phyloP scores from a whole-genome alignment of 2,329 filamentous ascomycete genomes.

The Botrytis cinerea region DNA sequence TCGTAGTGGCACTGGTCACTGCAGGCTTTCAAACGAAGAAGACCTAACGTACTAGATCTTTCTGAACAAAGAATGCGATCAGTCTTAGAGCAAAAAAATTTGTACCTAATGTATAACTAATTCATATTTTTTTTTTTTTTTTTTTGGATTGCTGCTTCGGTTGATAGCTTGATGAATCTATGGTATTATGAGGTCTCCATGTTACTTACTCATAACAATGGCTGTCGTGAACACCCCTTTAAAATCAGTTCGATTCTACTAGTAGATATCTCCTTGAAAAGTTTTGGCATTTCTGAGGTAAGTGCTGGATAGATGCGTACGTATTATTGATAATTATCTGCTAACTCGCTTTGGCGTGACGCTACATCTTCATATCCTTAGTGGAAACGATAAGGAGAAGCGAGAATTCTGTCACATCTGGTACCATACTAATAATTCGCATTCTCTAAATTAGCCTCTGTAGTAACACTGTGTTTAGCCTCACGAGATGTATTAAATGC shows the following conservation, averaged over 20 bases:
- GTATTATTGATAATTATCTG: not conserved
- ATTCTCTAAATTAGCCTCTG: accelerated
- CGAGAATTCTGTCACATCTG: not conserved
- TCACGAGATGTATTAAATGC: not conserved
- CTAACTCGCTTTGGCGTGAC: not conserved
- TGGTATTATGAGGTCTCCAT: not conserved
- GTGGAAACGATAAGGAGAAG: not conserved
- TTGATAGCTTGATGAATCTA: not conserved
- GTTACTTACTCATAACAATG: not conserved
- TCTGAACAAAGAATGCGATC: not conserved
- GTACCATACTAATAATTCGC: not conserved
- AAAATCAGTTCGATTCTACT: not conserved
- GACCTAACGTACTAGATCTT: not conserved
- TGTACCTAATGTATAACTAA: not conserved
- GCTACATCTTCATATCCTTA: not conserved
- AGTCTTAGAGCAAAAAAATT: accelerated
- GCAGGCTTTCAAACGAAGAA: not conserved
- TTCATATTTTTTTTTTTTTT: accelerated
- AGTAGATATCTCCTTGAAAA: not conserved
- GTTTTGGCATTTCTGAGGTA: no score
- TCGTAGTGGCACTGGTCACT: not conserved
- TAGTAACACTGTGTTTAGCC: not conserved
- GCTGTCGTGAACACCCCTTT: not conserved
- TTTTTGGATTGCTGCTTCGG: not conserved
- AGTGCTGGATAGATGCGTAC: accelerated